Evolutionary conservation across 2,329 filamentous ascomycete genomes (phyloP), one percentile per base, ranked within the genome.

Genomic region (Alternaria viburni): DNA sequence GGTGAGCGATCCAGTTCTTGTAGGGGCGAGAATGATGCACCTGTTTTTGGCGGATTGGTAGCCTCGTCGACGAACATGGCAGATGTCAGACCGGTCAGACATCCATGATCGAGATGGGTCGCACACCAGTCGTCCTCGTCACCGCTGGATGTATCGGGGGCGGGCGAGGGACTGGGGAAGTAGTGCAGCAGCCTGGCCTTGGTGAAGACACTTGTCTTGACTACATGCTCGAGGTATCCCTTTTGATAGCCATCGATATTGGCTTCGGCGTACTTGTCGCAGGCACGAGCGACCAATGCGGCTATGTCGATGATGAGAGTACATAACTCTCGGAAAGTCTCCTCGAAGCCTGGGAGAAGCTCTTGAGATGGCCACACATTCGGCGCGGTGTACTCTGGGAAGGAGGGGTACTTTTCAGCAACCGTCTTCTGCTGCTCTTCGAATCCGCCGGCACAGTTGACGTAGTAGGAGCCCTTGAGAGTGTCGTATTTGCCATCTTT

Each of bases 131-230:
- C 92, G 79, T 97, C 94, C 64, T 93, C 90, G n/a, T 81, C 81
- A 80, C 82, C 75, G 12, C 62, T 65, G 3, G 61, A 49, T 4
- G 61, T 47, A 28, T 70, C 57, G 58, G 69, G 62, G 56, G 64
- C 61, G 8, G 74, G 57, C 43, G 71, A 61, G 23, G 78, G 76
- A 11, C 75, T 73, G 10, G 95, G 95, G 73, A 94, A 98, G 81
- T 99, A 99, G 82, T 99, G 96, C 71, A 98, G 83, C 26, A 99
- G 84, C 12, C 96, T 86, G 1, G 96, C 96, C 81, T 99, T 98
- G 41, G 93, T 97, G 1, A 92, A 96, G 32, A 89, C 90, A 52
- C 93, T 97, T 0, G 89, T 91, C 78, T 89, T 88, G 51, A 99
- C 95, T 6, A 98, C 92, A 57, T 89, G 88, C 82, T 97, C 93